phyloP scores from a whole-genome alignment of 2,329 filamentous ascomycete genomes.

The Colletotrichum tamarilloi region DNA sequence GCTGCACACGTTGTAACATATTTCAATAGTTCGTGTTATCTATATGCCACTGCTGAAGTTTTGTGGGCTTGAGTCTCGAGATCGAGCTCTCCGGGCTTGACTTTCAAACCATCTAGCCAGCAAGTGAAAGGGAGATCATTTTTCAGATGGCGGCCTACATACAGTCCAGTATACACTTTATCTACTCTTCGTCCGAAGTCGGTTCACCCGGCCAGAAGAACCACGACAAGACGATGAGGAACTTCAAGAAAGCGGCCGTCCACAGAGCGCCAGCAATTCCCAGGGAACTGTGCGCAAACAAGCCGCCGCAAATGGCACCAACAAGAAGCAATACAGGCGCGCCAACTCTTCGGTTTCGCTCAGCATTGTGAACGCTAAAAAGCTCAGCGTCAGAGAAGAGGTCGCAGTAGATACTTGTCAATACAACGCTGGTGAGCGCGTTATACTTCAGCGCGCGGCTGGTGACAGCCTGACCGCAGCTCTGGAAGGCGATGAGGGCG shows the following conservation, averaged over 20 bases:
- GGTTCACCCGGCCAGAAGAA: conserved; percentile 66
- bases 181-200: conserved; percentile 42
- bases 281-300: conserved; percentile 58
- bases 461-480: conserved; percentile 81
- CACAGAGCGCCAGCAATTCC: conserved; percentile 67
- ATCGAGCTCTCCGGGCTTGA: too few relatives aligned
- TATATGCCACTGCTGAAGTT: too few relatives aligned
- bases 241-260: conserved; percentile 69
- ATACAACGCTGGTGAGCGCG: conserved; percentile 79
- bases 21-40: too few relatives aligned
- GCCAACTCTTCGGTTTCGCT: conserved; percentile 61
- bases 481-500: conserved; percentile 79
- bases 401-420: conserved; percentile 87
- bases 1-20: too few relatives aligned
- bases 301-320: conserved; percentile 62
- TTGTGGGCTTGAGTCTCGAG: too few relatives aligned
- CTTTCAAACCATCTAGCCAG: too few relatives aligned
- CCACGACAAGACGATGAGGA: conserved; percentile 67
- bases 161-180: too few relatives aligned
- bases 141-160: too few relatives aligned
- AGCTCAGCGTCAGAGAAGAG: conserved; percentile 74
- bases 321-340: conserved; percentile 61
- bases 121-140: too few relatives aligned
- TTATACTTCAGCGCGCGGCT: conserved; percentile 77
- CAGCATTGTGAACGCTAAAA: conserved; percentile 56